Evolutionary conservation across 1,139 yeast genomes (phyloP), one percentile per base, ranked within the genome.

Genomic region (Suhomyces atakaporum): DNA sequence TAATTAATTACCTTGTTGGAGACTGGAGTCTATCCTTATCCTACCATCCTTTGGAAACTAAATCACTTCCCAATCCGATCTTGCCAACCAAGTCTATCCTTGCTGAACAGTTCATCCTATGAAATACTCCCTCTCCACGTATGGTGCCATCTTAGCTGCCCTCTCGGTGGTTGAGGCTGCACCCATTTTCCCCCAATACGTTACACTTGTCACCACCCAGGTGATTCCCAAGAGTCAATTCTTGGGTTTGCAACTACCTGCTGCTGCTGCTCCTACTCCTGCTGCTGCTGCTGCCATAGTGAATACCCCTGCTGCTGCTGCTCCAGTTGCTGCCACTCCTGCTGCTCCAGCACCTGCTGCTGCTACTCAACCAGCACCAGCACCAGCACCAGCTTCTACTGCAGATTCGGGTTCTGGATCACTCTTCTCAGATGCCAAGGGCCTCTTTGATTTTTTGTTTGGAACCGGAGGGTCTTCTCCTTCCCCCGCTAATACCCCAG

Each of bases 181-280:
- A 8, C 39, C 50, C 6, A 37, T 40, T 5, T 39, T 40, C 16
- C 41, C 50, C 10, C 42, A 44, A 16, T 47, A 47, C 18, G 51
- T 53, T 15, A 52, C 58, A 3, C 35, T 43, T 11, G 43, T 45
- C 9, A 39, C 47, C n/a, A 54, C 59, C 44, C 49, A 35, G 27
- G 9, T 4, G 9, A 21, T 36, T 6, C 34, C 39, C 29, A 25
- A 18, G 23, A 22, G 13, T 13, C 20, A 25, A 8, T 30, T 16
- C 25, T 16, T 28, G 27, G 38, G 28, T n/a, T 29, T 50, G 8
- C 57, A 42, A 62, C 42, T 42, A 18, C 35, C 46, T 23, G 42
- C 53, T 4, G 41, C 58, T 10, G 30, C 39, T 2, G 27, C 36
- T 9, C 33, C 53, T 14, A 42, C 43, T 24, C 28, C 51, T 16